Conservation (phyloP, 306 rosid species). For the Castanospermum australe region DNA sequence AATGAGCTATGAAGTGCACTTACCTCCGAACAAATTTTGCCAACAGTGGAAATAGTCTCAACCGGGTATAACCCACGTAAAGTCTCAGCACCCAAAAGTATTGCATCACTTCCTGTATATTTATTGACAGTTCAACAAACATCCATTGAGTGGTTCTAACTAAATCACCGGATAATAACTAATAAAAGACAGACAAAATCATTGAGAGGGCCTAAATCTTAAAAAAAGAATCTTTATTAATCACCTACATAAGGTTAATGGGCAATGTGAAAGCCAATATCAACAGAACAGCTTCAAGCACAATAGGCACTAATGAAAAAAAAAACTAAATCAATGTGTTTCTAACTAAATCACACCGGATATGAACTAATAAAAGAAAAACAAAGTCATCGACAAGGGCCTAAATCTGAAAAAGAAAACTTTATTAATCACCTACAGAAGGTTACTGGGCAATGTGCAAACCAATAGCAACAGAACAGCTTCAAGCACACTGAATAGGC, state of each 20-base stretch:
- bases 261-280: background rate
- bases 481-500: background rate
- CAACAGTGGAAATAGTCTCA: conserved; percentile 94
- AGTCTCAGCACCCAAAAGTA: conserved; percentile 98
- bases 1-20: background rate
- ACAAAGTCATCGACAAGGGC: background rate
- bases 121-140: conserved; percentile 22
- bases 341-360: conserved; percentile 19
- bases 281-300: conserved; percentile 2
- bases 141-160: background rate
- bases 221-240: background rate
- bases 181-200: background rate
- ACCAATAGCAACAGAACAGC: background rate
- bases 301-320: background rate
- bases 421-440: background rate
- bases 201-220: background rate
- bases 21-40: conserved; percentile 95
- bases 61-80: conserved; percentile 93
- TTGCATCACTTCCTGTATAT: conserved; percentile 91
- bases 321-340: background rate
- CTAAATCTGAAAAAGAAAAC: background rate
- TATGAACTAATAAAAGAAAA: background rate
- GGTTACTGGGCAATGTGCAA: background rate
- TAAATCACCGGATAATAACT: background rate
- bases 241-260: background rate